A percentile compares a stretch with the other conserved stretches of the same genome.
phyloP scores from a whole-genome alignment of 495 filamentous ascomycete genomes.

The Evansstolkia leycettana region DNA sequence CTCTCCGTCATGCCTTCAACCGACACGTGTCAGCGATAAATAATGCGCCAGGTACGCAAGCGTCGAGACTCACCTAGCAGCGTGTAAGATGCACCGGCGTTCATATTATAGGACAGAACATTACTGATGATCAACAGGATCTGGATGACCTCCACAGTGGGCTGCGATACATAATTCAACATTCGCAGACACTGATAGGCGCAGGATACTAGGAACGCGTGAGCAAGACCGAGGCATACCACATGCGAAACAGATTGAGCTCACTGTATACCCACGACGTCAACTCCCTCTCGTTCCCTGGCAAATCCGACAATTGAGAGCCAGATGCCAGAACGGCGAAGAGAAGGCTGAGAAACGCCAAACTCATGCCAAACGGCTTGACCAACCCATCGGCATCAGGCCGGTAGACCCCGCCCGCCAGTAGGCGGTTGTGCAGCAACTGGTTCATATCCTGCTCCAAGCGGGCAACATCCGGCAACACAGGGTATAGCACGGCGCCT shows the following conservation, averaged over 20 bases:
- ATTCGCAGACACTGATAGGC: constrained; percentile 50
- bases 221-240: neutral
- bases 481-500: constrained; percentile 67
- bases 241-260: constrained; percentile 5
- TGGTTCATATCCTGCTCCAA: constrained; percentile 53
- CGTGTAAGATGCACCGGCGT: constrained; percentile 48
- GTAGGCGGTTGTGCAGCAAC: constrained; percentile 53
- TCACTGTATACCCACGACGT: constrained; percentile 49
- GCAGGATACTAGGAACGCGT: constrained; percentile 37
- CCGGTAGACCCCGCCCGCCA: constrained; percentile 30
- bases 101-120: constrained; percentile 53
- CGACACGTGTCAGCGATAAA: neutral
- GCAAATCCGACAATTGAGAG: constrained; percentile 61
- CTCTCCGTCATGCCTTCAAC: constrained; percentile 42
- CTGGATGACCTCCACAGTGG: constrained; percentile 44
- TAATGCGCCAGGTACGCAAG: no score
- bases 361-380: constrained; percentile 31
- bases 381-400: constrained; percentile 24
- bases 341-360: constrained; percentile 33
- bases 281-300: constrained; percentile 42
- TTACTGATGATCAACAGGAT: constrained; percentile 46
- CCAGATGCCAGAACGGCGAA: constrained; percentile 75
- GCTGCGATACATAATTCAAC: constrained; percentile 47
- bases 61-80: constrained; percentile 32
- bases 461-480: constrained; percentile 54